Evolutionary conservation across 306 rosid species (phyloP).

Genomic region (Quercus aquifolioides): DNA sequence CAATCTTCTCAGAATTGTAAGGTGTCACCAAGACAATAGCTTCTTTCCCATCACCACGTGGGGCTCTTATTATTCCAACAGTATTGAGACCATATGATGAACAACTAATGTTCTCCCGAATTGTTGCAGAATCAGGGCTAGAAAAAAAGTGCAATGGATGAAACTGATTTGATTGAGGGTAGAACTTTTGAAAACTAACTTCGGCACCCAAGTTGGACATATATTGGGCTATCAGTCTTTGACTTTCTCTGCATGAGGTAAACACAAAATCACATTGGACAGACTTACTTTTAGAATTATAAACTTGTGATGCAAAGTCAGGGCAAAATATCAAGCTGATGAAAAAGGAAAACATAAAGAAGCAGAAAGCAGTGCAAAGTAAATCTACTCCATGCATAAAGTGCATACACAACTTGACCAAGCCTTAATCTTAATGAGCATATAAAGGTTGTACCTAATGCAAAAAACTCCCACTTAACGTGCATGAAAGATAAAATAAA

Average conservation of each 20-base stretch:
- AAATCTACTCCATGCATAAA: background rate
- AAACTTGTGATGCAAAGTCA: background rate
- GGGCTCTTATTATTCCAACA: slow-evolving; percentile 88
- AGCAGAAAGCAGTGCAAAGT: background rate
- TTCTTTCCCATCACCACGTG: slow-evolving; percentile 97
- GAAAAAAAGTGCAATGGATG: slow-evolving; percentile 83
- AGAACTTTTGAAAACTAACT: slow-evolving; percentile 74
- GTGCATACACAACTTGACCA: background rate
- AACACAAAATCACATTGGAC: background rate
- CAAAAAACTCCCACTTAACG: too few species aligned
- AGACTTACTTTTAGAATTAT: background rate
- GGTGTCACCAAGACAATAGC: slow-evolving; percentile 91
- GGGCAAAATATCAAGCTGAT: background rate
- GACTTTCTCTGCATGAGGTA: slow-evolving; percentile 55
- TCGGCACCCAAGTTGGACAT: slow-evolving; percentile 79
- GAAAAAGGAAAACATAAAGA: background rate
- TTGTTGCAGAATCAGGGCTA: slow-evolving; percentile 54
- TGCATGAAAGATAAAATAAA: background rate
- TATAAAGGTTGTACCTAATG: too few species aligned
- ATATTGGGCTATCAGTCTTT: slow-evolving; percentile 55
- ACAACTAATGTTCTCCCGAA: slow-evolving; percentile 58
- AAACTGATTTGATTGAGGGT: slow-evolving; percentile 52
- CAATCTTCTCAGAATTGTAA: slow-evolving; percentile 52
- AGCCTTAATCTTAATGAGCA: too few species aligned
- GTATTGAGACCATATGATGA: slow-evolving; percentile 61